A percentile compares a stretch with the other conserved stretches of the same genome.
Evolutionary conservation across 768 basidiomycete species (phyloP).

Genomic region (Lactarius deliciosus): DNA sequence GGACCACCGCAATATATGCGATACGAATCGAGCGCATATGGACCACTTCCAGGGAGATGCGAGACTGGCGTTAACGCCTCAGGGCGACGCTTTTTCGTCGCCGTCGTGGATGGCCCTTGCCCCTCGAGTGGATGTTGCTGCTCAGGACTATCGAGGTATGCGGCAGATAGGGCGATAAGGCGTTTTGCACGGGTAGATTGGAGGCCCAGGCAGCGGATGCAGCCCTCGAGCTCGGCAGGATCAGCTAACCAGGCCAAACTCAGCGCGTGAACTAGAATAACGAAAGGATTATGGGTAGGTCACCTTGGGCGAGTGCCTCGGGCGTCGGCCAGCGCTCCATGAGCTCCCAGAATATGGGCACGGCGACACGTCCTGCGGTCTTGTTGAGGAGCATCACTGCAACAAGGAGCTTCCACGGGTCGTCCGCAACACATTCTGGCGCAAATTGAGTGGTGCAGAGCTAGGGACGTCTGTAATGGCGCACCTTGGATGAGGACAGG

Average conservation of each 20-base stretch:
- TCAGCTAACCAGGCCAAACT: constrained; percentile 38
- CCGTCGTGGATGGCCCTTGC: constrained; percentile 22
- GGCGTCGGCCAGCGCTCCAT: constrained; percentile 60
- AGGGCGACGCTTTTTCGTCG: neutral
- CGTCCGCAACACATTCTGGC: constrained; percentile 49
- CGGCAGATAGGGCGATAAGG: constrained; percentile 52
- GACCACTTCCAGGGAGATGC: constrained; percentile 62
- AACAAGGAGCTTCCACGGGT: constrained; percentile 71
- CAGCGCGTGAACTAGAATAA: neutral
- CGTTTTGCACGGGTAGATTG: constrained; percentile 56
- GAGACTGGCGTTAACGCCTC: constrained; percentile 44
- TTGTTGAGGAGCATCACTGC: constrained; percentile 70
- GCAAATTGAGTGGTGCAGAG: neutral
- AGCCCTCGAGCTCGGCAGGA: constrained; percentile 43
- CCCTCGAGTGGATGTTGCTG: constrained; percentile 33
- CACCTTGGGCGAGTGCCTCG: constrained; percentile 54
- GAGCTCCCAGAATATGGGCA: constrained; percentile 64
- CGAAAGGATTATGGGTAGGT: constrained; percentile 12
- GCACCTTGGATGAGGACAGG: constrained; percentile 36
- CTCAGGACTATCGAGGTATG: constrained; percentile 48
- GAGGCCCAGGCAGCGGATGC: constrained; percentile 58
- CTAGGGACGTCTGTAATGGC: neutral
- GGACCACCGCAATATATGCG: constrained; percentile 57
- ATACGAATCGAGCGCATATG: constrained; percentile 75
- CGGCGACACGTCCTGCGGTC: constrained; percentile 59